Base-by-base conservation (phyloP, 2,329 filamentous ascomycete species). In the Aureobasidium sp. region DNA sequence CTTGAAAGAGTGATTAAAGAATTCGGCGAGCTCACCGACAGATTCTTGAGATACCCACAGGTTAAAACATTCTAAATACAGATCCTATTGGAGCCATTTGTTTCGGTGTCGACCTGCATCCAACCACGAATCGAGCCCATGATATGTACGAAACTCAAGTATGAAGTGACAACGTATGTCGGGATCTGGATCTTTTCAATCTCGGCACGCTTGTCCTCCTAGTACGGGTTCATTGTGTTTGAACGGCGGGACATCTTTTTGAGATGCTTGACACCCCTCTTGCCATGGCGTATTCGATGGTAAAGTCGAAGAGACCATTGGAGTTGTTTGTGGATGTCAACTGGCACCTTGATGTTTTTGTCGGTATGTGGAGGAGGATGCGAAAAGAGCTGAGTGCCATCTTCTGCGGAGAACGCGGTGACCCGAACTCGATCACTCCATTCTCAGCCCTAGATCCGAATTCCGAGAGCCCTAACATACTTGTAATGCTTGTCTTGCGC, bases 1-100 rank as follows among this genome's bases (percentile, higher is more conserved):
- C 29, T 70, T 71, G 10, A 76, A 62, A 51, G 70, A 78, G 2
- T 59, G 60, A 51, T 76, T 73, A 39, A 75, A 75, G 59, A 74
- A 77, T 1, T 52, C 42, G 2, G 60, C 53, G 0, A 76, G 61
- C 48, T 74, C 71, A 0, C 67, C 61, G 3, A 58, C 60, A 1
- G 63, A 60, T 24, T 68, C 39, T 58, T 59, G 58, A 10, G 61
- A 60, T 42, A 60, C 60, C 50, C 65, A 74, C 3, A 73, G 56
- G 44, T 74, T 72, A 51, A 68, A 69, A 72, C 71, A 75, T 49
- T 75, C 72, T 56, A 73, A 70, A 14, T 61, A 65, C 3, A 64
- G 62, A 42, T 67, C 63, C 60, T 64, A 68, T 1, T 68, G 65
- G 11, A 74, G 61, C 72, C 72, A 74, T 58, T 74, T 74, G 5